A percentile compares a stretch with the other conserved stretches of the same genome.
phyloP scores from a whole-genome alignment of 179 eudicot species.

The Monotropa hypopitys region DNA sequence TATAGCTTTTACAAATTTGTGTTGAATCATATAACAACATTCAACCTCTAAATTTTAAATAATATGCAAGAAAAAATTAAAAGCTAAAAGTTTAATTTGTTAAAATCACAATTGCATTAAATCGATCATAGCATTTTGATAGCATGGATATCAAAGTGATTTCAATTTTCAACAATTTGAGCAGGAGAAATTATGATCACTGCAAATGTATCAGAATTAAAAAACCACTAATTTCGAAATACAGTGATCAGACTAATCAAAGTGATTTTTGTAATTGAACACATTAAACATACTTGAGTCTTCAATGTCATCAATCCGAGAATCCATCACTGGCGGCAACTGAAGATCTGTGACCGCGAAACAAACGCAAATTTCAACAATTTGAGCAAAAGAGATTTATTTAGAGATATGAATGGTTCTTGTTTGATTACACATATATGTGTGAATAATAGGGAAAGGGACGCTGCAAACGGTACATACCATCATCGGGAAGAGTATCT shows the following conservation, averaged over 20 bases:
- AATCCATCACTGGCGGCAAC: conserved; percentile 2
- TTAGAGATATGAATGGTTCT: neutral
- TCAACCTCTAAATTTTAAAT: neutral
- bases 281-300: neutral
- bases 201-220: neutral
- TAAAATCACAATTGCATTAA: neutral
- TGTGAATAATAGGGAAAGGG: neutral
- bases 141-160: neutral
- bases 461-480: conserved; percentile 11
- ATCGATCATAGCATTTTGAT: neutral
- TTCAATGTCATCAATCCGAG: conserved; percentile 4
- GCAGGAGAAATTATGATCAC: neutral
- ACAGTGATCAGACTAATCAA: neutral
- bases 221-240: neutral
- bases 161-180: too few species aligned
- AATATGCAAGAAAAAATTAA: neutral
- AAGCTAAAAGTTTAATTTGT: neutral
- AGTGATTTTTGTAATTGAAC: neutral
- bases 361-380: neutral
- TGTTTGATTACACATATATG: neutral
- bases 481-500: conserved; percentile 74
- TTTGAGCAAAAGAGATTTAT: neutral
- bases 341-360: neutral
- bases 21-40: neutral
- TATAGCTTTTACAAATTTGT: neutral